phyloP scores from a whole-genome alignment of 768 basidiomycete genomes.

The Lentinus tigrinus region DNA sequence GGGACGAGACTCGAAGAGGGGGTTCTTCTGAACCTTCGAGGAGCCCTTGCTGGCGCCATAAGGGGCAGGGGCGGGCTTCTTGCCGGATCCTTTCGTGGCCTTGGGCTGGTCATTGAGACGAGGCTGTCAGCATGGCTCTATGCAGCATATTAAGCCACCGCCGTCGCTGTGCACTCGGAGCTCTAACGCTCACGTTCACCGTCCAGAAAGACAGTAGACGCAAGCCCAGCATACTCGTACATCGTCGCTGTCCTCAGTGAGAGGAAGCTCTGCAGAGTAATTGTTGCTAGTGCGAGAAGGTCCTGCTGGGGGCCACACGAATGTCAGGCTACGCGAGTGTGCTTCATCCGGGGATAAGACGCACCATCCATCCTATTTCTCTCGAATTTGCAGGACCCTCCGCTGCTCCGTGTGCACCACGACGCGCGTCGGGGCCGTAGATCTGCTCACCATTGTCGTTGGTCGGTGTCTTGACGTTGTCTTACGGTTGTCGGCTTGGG shows the following conservation, averaged over 20 bases:
- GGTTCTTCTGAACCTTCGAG: constrained; percentile 84
- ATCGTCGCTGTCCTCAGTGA: constrained; percentile 33
- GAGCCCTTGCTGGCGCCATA: constrained; percentile 70
- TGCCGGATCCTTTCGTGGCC: constrained; percentile 70
- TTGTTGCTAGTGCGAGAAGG: constrained; percentile 5
- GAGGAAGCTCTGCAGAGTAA: constrained; percentile 36
- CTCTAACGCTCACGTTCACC: constrained; percentile 43
- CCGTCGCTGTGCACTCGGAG: constrained; percentile 45
- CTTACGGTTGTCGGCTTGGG: neutral
- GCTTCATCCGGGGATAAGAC: constrained; percentile 15
- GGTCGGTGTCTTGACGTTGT: constrained; percentile 13
- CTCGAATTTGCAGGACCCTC: constrained; percentile 13
- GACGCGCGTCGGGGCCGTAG: neutral
- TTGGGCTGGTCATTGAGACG: constrained; percentile 94
- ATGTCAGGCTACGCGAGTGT: neutral
- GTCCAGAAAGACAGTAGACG: constrained; percentile 12
- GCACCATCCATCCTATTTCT: constrained; percentile 29
- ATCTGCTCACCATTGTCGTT: constrained; percentile 23
- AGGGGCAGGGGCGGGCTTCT: constrained; percentile 85
- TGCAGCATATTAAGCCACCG: constrained; percentile 26
- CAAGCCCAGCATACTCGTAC: constrained; percentile 44
- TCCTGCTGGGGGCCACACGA: constrained; percentile 7
- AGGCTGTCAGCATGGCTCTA: constrained; percentile 33
- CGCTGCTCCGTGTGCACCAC: constrained; percentile 18
- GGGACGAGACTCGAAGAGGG: constrained; percentile 86